Percentiles rank a stretch among this genome's conserved stretches.
These are phyloP conservation scores for Croton setiger DNA, from an alignment of 441 rosid genomes.

Conservation along the genomic window DNA sequence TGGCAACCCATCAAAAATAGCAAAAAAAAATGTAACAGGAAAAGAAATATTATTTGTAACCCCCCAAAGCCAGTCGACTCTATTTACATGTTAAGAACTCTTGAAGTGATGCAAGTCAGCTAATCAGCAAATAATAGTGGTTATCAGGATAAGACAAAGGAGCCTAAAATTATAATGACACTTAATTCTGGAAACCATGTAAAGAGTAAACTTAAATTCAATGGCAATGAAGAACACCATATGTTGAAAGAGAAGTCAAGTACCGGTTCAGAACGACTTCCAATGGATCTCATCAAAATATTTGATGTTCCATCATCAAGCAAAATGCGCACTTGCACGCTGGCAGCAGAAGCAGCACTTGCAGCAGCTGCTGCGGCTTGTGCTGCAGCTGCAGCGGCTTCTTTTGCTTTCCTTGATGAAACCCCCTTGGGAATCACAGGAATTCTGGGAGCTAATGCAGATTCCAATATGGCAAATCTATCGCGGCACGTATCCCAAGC, in stretches of 20 bases:
- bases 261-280: slow-evolving; percentile 95
- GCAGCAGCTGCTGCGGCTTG: slow-evolving; percentile 98
- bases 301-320: slow-evolving; percentile 99
- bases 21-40: neutral
- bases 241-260: slow-evolving; percentile 17
- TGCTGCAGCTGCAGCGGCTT: slow-evolving; percentile 98
- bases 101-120: neutral
- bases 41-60: neutral
- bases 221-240: slow-evolving; percentile 4
- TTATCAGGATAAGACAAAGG: neutral
- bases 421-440: slow-evolving; percentile 85
- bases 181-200: neutral
- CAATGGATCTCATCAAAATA: slow-evolving; percentile 89
- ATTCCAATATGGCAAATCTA: slow-evolving; percentile 92
- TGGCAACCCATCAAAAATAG: neutral
- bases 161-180: neutral
- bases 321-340: slow-evolving; percentile 97
- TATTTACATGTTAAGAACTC: neutral
- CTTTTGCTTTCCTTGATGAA: slow-evolving; percentile 90
- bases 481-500: slow-evolving; percentile 98
- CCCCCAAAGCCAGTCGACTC: neutral
- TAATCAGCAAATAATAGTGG: neutral
- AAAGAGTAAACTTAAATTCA: slow-evolving; percentile 2
- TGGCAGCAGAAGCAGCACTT: slow-evolving; percentile 85
- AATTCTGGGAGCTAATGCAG: slow-evolving; percentile 76